A percentile compares a stretch with the other conserved stretches of the same genome.
Evolutionary conservation across 192 early-diverging fungal genomes (phyloP).

Genomic region (Mortierella claussenii): DNA sequence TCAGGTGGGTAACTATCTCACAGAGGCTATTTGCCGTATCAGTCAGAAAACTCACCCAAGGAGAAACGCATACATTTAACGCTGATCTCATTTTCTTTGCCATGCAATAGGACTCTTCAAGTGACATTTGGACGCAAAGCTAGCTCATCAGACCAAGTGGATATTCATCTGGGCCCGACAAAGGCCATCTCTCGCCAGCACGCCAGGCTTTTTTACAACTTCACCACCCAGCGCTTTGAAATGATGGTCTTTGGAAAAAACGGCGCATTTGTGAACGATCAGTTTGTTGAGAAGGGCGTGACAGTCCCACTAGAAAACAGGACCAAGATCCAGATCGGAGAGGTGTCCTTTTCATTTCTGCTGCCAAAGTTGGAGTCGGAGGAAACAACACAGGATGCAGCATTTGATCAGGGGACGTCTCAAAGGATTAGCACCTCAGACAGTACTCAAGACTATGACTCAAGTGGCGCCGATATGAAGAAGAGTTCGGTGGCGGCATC

Average conservation of each 20-base stretch:
- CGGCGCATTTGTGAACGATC: conserved; percentile 86
- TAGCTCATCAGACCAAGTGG: conserved; percentile 70
- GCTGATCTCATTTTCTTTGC: no score
- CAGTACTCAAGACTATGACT: background rate
- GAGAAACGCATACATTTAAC: no score
- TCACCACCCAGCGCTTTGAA: conserved; percentile 82
- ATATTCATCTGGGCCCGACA: conserved; percentile 84
- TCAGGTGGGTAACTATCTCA: conserved; percentile 49
- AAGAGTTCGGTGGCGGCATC: background rate
- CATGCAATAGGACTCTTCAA: conserved; percentile 72
- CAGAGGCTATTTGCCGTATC: no score
- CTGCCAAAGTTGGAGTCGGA: conserved; percentile 67
- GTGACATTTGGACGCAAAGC: conserved; percentile 80
- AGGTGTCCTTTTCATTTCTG: conserved; percentile 83
- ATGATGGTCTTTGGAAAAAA: conserved; percentile 89
- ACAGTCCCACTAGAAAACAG: conserved; percentile 73
- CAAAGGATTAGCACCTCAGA: background rate
- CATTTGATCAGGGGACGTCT: background rate
- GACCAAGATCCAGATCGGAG: conserved; percentile 84
- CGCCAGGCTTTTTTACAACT: conserved; percentile 87
- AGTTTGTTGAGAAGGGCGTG: conserved; percentile 74
- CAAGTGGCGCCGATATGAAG: background rate
- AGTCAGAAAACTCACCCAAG: no score
- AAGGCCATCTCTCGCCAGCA: conserved; percentile 90
- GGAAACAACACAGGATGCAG: conserved; percentile 15